phyloP scores from a whole-genome alignment of 164 flowering plant species.

The Macadamia integrifolia region DNA sequence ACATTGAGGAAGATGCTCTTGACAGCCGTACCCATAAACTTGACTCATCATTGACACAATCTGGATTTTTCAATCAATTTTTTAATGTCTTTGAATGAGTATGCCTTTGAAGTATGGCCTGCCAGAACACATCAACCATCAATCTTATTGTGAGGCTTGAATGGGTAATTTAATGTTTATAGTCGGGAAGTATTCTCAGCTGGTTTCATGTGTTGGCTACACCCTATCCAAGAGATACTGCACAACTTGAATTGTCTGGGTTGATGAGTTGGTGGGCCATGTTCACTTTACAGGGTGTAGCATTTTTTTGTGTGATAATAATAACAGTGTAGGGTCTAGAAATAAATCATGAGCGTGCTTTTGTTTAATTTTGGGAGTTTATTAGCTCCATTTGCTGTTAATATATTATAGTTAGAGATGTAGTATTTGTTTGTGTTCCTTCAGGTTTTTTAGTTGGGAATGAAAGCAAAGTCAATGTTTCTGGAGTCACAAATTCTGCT shows the following conservation, averaged over 20 bases:
- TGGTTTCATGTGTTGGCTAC: background rate
- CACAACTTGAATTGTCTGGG: constrained; percentile 5
- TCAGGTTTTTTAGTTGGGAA: constrained; percentile 31
- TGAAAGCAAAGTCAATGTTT: constrained; percentile 32
- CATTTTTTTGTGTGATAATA: background rate
- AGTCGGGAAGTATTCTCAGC: background rate
- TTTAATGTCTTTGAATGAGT: background rate
- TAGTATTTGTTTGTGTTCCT: constrained; percentile 17
- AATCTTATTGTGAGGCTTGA: background rate
- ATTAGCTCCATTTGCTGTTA: background rate
- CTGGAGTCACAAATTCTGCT: constrained; percentile 34
- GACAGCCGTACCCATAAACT: too few relatives aligned
- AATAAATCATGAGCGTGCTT: background rate
- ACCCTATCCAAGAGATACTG: background rate
- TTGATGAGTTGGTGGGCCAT: constrained; percentile 12
- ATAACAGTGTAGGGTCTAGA: too few relatives aligned
- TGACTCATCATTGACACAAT: background rate
- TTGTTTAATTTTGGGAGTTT: background rate
- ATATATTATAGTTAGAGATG: constrained; percentile 8
- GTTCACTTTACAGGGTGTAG: constrained; percentile 13
- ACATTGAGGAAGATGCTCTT: too few relatives aligned
- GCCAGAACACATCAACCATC: too few relatives aligned
- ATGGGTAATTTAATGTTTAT: background rate
- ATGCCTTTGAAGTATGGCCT: too few relatives aligned
- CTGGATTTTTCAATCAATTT: background rate